Percentiles rank a stretch among this genome's conserved stretches.
Evolutionary conservation across 2,329 filamentous ascomycete genomes (phyloP).

Genomic region (Fusarium sambucinum): DNA sequence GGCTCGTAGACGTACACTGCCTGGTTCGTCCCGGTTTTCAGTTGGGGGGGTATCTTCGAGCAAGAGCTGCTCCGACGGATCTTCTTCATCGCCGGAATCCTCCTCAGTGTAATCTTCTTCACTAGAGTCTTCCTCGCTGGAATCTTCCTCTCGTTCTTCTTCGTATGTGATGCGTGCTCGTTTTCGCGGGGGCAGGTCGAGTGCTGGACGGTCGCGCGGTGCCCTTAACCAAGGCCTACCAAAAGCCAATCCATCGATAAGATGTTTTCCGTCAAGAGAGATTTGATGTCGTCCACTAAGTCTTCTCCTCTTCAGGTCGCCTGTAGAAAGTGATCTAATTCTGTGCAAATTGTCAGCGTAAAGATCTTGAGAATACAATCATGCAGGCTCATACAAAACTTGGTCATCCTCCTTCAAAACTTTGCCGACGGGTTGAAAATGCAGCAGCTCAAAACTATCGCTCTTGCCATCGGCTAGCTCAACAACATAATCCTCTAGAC

Average conservation of each 20-base stretch:
- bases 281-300: constrained; percentile 87
- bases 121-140: constrained; percentile 45
- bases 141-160: constrained; percentile 56
- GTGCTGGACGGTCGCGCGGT: constrained; percentile 70
- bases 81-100: constrained; percentile 43
- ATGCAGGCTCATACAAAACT: constrained; percentile 71
- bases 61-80: constrained; percentile 45
- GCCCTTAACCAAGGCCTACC: constrained; percentile 76
- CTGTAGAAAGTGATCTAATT: constrained; percentile 80
- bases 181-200: constrained; percentile 81
- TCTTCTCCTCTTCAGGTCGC: constrained; percentile 78
- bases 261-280: constrained; percentile 78
- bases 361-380: background rate
- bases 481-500: constrained; percentile 89
- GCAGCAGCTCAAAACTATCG: constrained; percentile 84
- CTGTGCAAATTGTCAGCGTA: constrained; percentile 56
- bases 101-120: constrained; percentile 52
- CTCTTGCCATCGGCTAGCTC: constrained; percentile 71
- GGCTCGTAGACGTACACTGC: constrained; percentile 37
- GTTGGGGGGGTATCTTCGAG: constrained; percentile 49
- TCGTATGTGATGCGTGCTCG: constrained; percentile 64
- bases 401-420: constrained; percentile 87
- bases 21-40: constrained; percentile 19
- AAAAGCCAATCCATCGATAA: constrained; percentile 88
- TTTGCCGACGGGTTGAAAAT: constrained; percentile 79